These are phyloP conservation scores for Penicilliopsis zonata DNA, from an alignment of 495 filamentous ascomycete species.

Conservation along the genomic window DNA sequence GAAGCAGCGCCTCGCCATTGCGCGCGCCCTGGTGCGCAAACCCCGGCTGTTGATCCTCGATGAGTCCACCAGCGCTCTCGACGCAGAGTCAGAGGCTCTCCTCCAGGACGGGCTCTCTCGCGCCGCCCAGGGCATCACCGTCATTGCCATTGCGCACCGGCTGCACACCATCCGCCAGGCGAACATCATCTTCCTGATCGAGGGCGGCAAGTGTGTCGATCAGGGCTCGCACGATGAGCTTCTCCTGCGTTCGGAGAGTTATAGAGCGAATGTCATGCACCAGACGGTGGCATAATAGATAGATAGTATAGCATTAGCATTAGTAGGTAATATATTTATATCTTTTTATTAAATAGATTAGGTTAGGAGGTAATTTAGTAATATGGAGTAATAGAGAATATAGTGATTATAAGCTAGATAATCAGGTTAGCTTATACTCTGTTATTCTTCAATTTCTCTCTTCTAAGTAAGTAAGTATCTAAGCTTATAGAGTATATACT, in stretches of 20 bases:
- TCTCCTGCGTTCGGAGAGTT: slow-evolving; percentile 43
- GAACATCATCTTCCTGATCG: slow-evolving; percentile 65
- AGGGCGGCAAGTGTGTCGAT: slow-evolving; percentile 54
- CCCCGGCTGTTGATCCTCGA: slow-evolving; percentile 63
- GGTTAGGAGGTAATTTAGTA: too few species aligned
- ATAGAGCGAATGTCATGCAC: slow-evolving; percentile 41
- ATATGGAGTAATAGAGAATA: too few species aligned
- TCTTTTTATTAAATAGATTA: too few species aligned
- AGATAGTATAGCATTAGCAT: too few species aligned
- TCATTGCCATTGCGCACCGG: slow-evolving; percentile 69
- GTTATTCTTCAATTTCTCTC: too few species aligned
- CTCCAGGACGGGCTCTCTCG: slow-evolving; percentile 58
- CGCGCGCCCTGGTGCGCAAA: slow-evolving; percentile 60
- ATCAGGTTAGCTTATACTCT: too few species aligned
- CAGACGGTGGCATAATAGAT: slow-evolving; percentile 30
- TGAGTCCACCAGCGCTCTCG: slow-evolving; percentile 67
- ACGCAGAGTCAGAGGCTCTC: slow-evolving; percentile 59
- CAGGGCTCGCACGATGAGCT: slow-evolving; percentile 57
- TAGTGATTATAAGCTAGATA: too few species aligned
- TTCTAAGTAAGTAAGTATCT: too few species aligned
- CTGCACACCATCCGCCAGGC: slow-evolving; percentile 64
- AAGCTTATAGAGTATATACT: too few species aligned
- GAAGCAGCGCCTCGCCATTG: slow-evolving; percentile 64
- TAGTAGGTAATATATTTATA: too few species aligned
- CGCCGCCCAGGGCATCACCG: slow-evolving; percentile 58